Evolutionary conservation across 306 rosid genomes (phyloP), one percentile per base, ranked within the genome.

Genomic region (Nissolia schottii): DNA sequence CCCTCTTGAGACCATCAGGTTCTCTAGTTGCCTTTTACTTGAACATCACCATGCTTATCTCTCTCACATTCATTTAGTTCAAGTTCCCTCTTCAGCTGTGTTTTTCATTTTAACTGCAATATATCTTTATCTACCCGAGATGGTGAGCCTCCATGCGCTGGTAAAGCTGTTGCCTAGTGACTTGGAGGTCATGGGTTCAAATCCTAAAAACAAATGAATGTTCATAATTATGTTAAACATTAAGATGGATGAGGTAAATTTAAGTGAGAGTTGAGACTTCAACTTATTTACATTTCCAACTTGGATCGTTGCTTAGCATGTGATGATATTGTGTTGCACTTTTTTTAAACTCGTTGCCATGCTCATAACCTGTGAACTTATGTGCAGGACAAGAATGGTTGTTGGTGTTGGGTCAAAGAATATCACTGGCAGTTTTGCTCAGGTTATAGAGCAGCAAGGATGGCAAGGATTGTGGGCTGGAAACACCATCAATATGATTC

Each of bases 391-490:
- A 23, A 86, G 97, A 85, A 94, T 94, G 98, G 87, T 94, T 9
- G 98, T 94, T 67, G 98, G 98, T 79, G 89, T 94, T 60, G 98
- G 98, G 19, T 89, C 98, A 0, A 91, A 79, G 86, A 64, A 77
- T 37, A 94, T 94, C 49, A 55, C 75, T 0, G 97, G 94, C 70
- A 94, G 98, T 85, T 91, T 94, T 51, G 0, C 85, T 53, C 91
- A 94, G 88, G 96, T 94, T 51, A 54, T 94, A 81, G 90, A 94
- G 84, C 82, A 86, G 87, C 97, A 94, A 80, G 97, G 98, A 14
- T 94, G 98, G 98, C 93, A 88, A 64, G 98, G 98, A 29, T 85
- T 94, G 67, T 94, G 98, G 98, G 90, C 97, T 59, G 98, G 98
- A 59, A 94, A 94, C 69, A 86, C 86, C 59, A 84, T 94, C 88